Base-by-base conservation (phyloP, 1,284 basidiomycete species). In the Thelephora terrestris region DNA sequence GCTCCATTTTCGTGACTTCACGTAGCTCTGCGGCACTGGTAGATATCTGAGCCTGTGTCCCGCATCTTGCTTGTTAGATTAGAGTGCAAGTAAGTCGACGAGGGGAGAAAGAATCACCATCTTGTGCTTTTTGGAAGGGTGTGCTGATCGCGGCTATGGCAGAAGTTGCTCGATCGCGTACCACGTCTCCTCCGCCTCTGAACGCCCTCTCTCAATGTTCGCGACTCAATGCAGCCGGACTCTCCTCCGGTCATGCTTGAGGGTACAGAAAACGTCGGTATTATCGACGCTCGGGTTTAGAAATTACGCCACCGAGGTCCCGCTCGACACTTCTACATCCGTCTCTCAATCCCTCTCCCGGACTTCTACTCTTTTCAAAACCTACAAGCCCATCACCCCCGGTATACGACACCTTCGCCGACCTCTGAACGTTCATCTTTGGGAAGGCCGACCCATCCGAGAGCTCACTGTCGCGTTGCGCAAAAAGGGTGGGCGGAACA, bases 1-100 rank as follows among this genome's bases (percentile, higher is more conserved):
- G 86, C 77, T 96, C 92, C 80, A 95, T 92, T 74, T 92, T 93
- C 48, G 91, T 93, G 50, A 93, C 84, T 61, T 95, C 91, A 51
- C 90, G 78, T 53, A 93, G 66, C 64, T 88, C 84, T 39, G 83
- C 78, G 43, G 81, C 79, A 34, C 80, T 81, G 51, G 84, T 80
- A 3, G 79, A 70, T 57, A 89, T 88, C 63, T 84, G 76, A 58
- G 80, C 72, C 29, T 32, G 29, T 32, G 7, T 14, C 29, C 29
- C 3, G 12, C 9, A 32, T 32, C 29, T 32, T 14, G 9, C 14
- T 32, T 27, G 25, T 27, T 14, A 32, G 29, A 32, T 32, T 14
- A 14, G 12, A 32, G 12, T 14, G 29, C 29, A 32, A 32, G 29
- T 27, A 27, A 27, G 29, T 12, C 4, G 29, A 32, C 29, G 29